Evolutionary conservation across 495 filamentous ascomycete genomes (phyloP).

Genomic region (Aspergillus mulundensis): DNA sequence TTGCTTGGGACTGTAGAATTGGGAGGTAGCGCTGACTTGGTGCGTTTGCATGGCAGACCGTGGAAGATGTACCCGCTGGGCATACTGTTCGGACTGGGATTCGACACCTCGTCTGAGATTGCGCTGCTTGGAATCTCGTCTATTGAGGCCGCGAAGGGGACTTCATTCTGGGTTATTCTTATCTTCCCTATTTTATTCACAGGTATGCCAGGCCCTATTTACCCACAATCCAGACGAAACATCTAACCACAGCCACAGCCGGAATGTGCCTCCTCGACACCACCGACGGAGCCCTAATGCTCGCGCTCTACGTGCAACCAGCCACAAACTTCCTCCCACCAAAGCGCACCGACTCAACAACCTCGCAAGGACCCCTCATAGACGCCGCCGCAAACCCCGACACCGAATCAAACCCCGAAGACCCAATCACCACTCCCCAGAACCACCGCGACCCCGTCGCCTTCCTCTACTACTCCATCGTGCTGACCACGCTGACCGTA

Average conservation of each 20-base stretch:
- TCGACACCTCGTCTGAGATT: conserved; percentile 94
- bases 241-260: conserved; percentile 36
- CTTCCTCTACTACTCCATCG: conserved; percentile 90
- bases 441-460: conserved; percentile 70
- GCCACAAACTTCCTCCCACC: conserved; percentile 42
- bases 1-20: too few species aligned
- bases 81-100: conserved; percentile 86
- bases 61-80: conserved; percentile 98
- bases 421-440: conserved; percentile 25
- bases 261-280: conserved; percentile 93
- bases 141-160: conserved; percentile 78
- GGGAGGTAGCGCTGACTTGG: background rate
- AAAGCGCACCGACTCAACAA: conserved; percentile 19
- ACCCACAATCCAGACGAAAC: background rate
- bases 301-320: conserved; percentile 78
- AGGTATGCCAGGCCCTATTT: conserved; percentile 40
- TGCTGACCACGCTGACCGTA: conserved; percentile 83
- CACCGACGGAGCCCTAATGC: conserved; percentile 90
- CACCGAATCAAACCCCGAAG: background rate
- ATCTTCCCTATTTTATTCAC: conserved; percentile 92
- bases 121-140: conserved; percentile 86
- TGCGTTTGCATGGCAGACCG: conserved; percentile 39
- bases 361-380: conserved; percentile 14
- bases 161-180: conserved; percentile 88
- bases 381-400: background rate